A percentile compares a stretch with the other conserved stretches of the same genome.
Conservation (phyloP, 306 rosid genomes). For the Trichosanthes cucumerina region DNA sequence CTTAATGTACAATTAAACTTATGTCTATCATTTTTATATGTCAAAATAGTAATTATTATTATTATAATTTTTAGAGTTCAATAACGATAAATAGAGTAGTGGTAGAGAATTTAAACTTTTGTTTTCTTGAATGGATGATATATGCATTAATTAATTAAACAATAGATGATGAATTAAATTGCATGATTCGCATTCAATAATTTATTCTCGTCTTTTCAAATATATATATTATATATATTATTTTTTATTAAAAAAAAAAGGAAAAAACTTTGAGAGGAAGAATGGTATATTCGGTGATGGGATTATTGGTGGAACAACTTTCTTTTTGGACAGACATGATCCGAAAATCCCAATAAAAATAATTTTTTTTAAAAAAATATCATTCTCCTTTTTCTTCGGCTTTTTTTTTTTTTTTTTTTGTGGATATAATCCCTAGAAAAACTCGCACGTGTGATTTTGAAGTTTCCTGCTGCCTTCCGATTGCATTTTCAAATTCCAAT, state of each 20-base stretch:
- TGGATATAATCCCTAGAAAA: conserved; percentile 6
- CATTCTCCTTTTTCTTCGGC: neutral
- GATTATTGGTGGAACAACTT: neutral
- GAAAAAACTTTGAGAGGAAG: neutral
- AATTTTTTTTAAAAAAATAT: neutral
- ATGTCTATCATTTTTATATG: too few relatives aligned
- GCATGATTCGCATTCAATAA: neutral
- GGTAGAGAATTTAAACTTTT: too few relatives aligned
- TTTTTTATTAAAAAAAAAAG: neutral
- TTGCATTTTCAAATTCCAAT: neutral
- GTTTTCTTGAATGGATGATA: too few relatives aligned
- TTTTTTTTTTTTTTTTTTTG: neutral
- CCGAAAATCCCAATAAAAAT: neutral
- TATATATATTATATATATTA: neutral
- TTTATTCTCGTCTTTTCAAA: neutral
- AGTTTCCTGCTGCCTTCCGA: neutral
- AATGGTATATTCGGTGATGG: neutral
- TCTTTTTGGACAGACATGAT: neutral
- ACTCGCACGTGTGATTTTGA: neutral
- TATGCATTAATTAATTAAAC: too few relatives aligned
- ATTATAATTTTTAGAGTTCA: too few relatives aligned
- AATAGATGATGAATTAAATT: too few relatives aligned
- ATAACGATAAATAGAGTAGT: too few relatives aligned
- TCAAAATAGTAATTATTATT: too few relatives aligned
- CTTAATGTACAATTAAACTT: too few relatives aligned